Percentiles rank a stretch among this genome's conserved stretches.
Conservation (phyloP, 2,329 filamentous ascomycete species). For the Westerdykella aurantiaca region DNA sequence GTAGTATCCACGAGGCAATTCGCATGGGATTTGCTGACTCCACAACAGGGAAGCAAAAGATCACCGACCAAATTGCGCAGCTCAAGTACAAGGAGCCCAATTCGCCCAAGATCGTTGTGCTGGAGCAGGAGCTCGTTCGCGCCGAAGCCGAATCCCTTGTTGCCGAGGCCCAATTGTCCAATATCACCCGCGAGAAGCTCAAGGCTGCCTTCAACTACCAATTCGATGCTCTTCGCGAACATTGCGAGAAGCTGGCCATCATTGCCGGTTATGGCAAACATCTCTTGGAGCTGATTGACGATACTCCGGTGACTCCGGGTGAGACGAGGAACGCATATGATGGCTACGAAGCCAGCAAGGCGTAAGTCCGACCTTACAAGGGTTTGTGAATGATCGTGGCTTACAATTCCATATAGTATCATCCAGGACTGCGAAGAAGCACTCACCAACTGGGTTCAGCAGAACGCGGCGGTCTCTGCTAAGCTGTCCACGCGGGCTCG, state of each 20-base stretch:
- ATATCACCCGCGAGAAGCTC: constrained; percentile 98
- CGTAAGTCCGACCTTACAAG: constrained; percentile 37
- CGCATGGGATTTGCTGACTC: not conserved
- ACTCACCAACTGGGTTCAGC: constrained; percentile 91
- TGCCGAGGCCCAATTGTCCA: constrained; percentile 94
- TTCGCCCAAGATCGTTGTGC: constrained; percentile 92
- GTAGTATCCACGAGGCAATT: constrained; percentile 29
- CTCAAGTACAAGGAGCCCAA: constrained; percentile 99
- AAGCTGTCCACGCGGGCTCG: constrained; percentile 84
- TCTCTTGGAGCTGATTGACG: constrained; percentile 91
- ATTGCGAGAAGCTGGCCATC: constrained; percentile 96
- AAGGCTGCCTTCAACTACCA: constrained; percentile 98
- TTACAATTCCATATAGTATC: constrained; percentile 52
- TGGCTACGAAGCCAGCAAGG: constrained; percentile 96
- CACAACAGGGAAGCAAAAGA: constrained; percentile 85
- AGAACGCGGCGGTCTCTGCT: constrained; percentile 80
- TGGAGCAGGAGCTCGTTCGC: constrained; percentile 97
- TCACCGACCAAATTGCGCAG: constrained; percentile 96
- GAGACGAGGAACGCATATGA: constrained; percentile 96
- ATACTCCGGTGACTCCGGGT: constrained; percentile 92
- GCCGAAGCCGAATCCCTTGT: constrained; percentile 98
- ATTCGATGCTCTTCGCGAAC: constrained; percentile 94
- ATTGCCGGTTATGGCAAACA: constrained; percentile 98
- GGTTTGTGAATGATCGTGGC: not conserved
- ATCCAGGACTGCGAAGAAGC: constrained; percentile 98